Base-by-base conservation (phyloP, 2,329 filamentous ascomycete species). In the Pseudocercospora fijiensis region DNA sequence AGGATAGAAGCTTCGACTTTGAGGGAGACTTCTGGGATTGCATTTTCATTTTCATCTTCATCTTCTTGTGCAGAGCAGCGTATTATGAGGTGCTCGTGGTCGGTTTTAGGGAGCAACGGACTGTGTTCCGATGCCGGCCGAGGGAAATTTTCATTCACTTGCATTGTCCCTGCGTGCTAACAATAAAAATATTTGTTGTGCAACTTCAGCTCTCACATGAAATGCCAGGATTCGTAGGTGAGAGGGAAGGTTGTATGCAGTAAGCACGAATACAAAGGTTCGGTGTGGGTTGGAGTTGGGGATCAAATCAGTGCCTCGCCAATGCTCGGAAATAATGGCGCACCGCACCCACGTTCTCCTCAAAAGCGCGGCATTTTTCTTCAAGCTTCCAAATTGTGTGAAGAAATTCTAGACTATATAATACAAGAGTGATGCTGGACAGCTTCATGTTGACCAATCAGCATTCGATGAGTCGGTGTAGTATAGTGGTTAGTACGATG, bases 1-100 rank as follows among this genome's bases (percentile, higher is more conserved):
- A 79, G 65, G 45, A 78, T 64, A 1, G 30, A 60, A 4, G 63
- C 65, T 60, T 77, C 67, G 10, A 47, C 53, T 43, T 26, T 37
- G 33, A 67, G 27, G 5, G 63, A 64, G 20, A 67, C 85, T 6
- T 63, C 58, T 41, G 56, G 37, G 28, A 64, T 60, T 11, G 16
- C 37, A 18, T 41, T 41, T 7, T 45, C n/a, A 16, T 16, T 53
- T 51, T 56, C 51, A n/a, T n/a, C n/a, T n/a, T n/a, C n/a, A n/a
- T n/a, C n/a, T n/a, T n/a, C n/a, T n/a, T n/a, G n/a, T n/a, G n/a
- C n/a, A n/a, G n/a, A n/a, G n/a, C n/a, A n/a, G n/a, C n/a, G n/a
- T n/a, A n/a, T n/a, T n/a, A n/a, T n/a, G n/a, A n/a, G n/a, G n/a
- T n/a, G n/a, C n/a, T n/a, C n/a, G n/a, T 47, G 43, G 18, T 11